Conservation (phyloP, 2,329 filamentous ascomycete genomes). For the Geosmithia morbida region DNA sequence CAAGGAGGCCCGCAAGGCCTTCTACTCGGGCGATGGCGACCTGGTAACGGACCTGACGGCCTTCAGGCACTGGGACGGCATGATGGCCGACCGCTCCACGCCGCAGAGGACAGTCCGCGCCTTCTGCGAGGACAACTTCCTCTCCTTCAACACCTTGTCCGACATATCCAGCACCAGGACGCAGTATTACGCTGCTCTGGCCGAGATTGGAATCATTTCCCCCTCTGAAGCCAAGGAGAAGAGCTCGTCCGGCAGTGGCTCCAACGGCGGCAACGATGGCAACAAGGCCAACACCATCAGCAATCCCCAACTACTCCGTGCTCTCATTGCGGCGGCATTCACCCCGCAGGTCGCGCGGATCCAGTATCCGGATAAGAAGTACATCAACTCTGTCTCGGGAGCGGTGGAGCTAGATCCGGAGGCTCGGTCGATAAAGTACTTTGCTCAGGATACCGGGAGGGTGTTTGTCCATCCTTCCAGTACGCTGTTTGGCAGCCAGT, state of each 20-base stretch:
- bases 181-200: constrained; percentile 75
- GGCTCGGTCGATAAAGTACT: constrained; percentile 84
- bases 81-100: constrained; percentile 36
- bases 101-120: constrained; percentile 49
- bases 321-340: constrained; percentile 59
- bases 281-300: neutral
- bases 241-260: constrained; percentile 4
- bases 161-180: constrained; percentile 79
- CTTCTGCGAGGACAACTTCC: constrained; percentile 78
- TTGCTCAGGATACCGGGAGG: constrained; percentile 68
- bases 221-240: constrained; percentile 17
- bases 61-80: constrained; percentile 68
- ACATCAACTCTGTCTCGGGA: constrained; percentile 71
- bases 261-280: neutral
- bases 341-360: constrained; percentile 84
- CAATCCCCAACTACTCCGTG: constrained; percentile 43
- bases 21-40: constrained; percentile 70
- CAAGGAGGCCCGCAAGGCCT: constrained; percentile 59
- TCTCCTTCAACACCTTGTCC: constrained; percentile 68
- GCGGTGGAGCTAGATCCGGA: constrained; percentile 90
- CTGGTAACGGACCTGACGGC: constrained; percentile 76
- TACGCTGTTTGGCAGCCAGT: constrained; percentile 70
- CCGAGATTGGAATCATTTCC: constrained; percentile 68
- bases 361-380: constrained; percentile 91
- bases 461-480: constrained; percentile 90